phyloP scores from a whole-genome alignment of 495 filamentous ascomycete species.

The Bryoglossum gracile region DNA sequence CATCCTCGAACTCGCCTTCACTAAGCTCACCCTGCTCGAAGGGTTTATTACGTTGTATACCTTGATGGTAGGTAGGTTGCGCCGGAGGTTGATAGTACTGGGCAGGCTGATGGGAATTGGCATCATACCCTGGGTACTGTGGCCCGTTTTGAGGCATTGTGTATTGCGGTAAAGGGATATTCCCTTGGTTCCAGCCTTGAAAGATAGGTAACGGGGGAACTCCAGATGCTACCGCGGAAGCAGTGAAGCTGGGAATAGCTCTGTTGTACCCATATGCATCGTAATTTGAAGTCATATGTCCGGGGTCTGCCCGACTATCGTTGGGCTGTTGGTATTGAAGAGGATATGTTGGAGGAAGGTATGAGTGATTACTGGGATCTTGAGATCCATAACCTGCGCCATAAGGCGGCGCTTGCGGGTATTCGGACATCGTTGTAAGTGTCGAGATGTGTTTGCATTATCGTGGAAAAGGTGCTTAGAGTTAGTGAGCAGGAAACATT shows the following conservation, averaged over 20 bases:
- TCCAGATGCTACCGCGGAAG: constrained; percentile 13
- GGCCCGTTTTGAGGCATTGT: constrained; percentile 7
- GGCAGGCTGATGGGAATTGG: constrained; percentile 8
- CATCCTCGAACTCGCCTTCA: constrained; percentile 50
- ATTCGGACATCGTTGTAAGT: constrained; percentile 43
- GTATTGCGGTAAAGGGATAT: constrained; percentile 16
- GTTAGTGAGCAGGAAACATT: constrained; percentile 7
- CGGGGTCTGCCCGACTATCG: too few relatives aligned
- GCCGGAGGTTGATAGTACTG: constrained; percentile 8
- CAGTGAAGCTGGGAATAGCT: constrained; percentile 14
- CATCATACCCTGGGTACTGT: constrained; percentile 12
- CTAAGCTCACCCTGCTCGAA: constrained; percentile 72
- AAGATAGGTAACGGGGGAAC: constrained; percentile 23
- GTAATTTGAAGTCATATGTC: constrained; percentile 15
- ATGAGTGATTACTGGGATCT: constrained; percentile 18
- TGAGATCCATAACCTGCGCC: constrained; percentile 30
- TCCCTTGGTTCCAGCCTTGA: constrained; percentile 24
- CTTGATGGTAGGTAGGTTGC: constrained; percentile 14
- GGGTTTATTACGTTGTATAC: constrained; percentile 14
- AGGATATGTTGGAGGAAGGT: constrained; percentile 16
- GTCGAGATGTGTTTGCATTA: constrained; percentile 13
- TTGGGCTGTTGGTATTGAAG: constrained; percentile 21
- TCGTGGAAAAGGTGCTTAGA: constrained; percentile 1
- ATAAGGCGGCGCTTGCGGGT: constrained; percentile 46
- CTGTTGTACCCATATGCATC: constrained; percentile 22